Base-by-base conservation (phyloP, 352 stramenopile species). In the Pythium periplocum region DNA sequence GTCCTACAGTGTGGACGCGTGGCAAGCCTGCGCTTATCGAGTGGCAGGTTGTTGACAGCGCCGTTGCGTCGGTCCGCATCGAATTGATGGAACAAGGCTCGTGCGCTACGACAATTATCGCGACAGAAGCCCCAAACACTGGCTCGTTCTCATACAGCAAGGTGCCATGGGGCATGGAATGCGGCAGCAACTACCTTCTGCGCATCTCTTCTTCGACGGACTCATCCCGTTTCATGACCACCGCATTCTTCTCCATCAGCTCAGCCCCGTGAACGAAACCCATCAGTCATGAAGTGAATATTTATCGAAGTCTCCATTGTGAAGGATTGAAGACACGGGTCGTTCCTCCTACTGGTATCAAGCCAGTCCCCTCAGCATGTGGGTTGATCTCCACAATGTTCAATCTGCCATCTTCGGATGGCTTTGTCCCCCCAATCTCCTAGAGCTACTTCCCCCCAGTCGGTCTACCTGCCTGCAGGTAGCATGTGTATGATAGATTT, bases 131-230 rank as follows among this genome's bases (percentile, higher is more conserved):
- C 8, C 66, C 78, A n/a, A 94, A 94, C 68, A 72, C 67, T 12
- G 83, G 83, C 41, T 72, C 62, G 5, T 94, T 88, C 52, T 72
- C 64, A 17, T 90, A 92, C 57, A 63, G 59, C 40, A 83, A 80
- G 47, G 83, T 94, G 44, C 83, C 81, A n/a, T 94, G 83, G 83
- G 83, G 83, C 42, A 90, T 94, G 75, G 70, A 80, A 36, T 77
- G 66, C 47, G 83, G 83, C 44, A 67, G 72, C 51, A 84, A 82
- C 46, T 94, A 92, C 72, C 89, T 92, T 53, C 53, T 94, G 33
- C 75, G 76, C 31, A 64, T 94, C 40, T 84, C 71, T 41, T 69
- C 69, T 39, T 59, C 60, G 0, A 62, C 64, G 6, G 68, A 76
- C 26, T 48, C 61, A 9, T 59, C 65, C 7, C 75, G 78, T 5